Conservation (phyloP, 2,329 filamentous ascomycete species). For the Pseudogymnoascus sp. region DNA sequence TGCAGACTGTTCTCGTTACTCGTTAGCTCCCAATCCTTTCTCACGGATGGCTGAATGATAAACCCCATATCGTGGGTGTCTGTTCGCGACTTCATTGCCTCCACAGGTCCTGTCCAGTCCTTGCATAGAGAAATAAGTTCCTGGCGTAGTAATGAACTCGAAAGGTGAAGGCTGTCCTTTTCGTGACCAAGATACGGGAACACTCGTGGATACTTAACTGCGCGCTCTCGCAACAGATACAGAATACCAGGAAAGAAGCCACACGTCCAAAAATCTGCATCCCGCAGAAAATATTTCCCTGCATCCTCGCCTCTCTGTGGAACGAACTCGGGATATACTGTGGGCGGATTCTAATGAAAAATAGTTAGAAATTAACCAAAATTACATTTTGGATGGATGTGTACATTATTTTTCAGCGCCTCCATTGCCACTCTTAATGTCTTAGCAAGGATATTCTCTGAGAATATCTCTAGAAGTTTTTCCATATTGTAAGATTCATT, state of each 20-base stretch:
- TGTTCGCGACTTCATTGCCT: constrained; percentile 31
- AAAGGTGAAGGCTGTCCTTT: neutral
- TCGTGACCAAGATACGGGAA: constrained; percentile 9
- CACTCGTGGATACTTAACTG: constrained; percentile 26
- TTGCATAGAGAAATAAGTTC: constrained; percentile 23
- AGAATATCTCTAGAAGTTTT: constrained; percentile 15
- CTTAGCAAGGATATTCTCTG: constrained; percentile 20
- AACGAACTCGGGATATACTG: constrained; percentile 21
- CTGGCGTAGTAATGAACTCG: neutral
- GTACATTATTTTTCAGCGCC: constrained; percentile 11
- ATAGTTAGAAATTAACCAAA: neutral
- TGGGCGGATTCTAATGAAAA: constrained; percentile 15
- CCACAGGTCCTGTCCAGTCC: constrained; percentile 31
- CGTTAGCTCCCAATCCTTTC: constrained; percentile 39
- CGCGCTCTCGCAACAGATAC: constrained; percentile 29
- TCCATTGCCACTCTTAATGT: constrained; percentile 17
- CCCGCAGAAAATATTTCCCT: constrained; percentile 17
- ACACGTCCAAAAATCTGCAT: constrained; percentile 29
- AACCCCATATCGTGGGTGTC: constrained; percentile 48
- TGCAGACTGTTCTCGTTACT: constrained; percentile 31
- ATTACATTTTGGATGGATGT: neutral
- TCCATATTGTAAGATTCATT: neutral
- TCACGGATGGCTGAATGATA: constrained; percentile 42
- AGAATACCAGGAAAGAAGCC: constrained; percentile 34
- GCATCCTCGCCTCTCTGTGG: constrained; percentile 16